Conservation (phyloP, 768 basidiomycete species). For the Tylopilus subfusipes region DNA sequence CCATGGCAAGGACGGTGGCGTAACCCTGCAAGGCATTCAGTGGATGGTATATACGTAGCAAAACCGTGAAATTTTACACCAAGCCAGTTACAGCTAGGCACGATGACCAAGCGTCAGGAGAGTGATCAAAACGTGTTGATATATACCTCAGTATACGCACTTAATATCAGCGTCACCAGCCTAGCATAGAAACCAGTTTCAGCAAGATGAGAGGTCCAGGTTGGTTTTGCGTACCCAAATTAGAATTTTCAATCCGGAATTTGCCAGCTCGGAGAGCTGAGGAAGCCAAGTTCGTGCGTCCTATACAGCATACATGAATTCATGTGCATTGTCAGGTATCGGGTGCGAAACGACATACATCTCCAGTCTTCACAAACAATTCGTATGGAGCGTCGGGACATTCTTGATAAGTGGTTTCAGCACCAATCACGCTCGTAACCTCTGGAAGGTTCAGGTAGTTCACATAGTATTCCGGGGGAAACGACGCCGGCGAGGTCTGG, state of each 20-base stretch:
- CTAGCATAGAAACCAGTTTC: conserved; percentile 6
- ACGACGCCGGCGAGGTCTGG: conserved; percentile 49
- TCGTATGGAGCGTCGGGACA: conserved; percentile 44
- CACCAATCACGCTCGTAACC: conserved; percentile 49
- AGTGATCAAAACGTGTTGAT: neutral
- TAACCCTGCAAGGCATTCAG: conserved; percentile 24
- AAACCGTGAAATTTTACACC: conserved; percentile 26
- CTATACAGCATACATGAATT: conserved; percentile 8
- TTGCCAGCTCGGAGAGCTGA: conserved; percentile 33
- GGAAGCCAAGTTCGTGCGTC: conserved; percentile 38
- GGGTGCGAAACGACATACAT: conserved; percentile 37
- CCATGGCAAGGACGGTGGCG: conserved; percentile 41
- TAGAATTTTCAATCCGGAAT: conserved; percentile 37
- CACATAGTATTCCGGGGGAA: conserved; percentile 57
- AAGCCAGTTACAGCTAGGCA: conserved; percentile 11
- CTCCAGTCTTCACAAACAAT: conserved; percentile 50
- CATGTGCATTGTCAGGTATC: neutral
- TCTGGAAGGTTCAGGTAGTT: conserved; percentile 39
- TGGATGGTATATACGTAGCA: neutral
- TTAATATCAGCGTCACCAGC: conserved; percentile 29
- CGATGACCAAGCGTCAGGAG: conserved; percentile 1
- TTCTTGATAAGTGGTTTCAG: conserved; percentile 44
- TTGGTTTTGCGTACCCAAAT: conserved; percentile 34
- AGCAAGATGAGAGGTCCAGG: neutral
- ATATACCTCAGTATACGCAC: conserved; percentile 20